Evolutionary conservation across 495 filamentous ascomycete species (phyloP), one percentile per base, ranked within the genome.

Genomic region (Talaromyces trachyspermus): DNA sequence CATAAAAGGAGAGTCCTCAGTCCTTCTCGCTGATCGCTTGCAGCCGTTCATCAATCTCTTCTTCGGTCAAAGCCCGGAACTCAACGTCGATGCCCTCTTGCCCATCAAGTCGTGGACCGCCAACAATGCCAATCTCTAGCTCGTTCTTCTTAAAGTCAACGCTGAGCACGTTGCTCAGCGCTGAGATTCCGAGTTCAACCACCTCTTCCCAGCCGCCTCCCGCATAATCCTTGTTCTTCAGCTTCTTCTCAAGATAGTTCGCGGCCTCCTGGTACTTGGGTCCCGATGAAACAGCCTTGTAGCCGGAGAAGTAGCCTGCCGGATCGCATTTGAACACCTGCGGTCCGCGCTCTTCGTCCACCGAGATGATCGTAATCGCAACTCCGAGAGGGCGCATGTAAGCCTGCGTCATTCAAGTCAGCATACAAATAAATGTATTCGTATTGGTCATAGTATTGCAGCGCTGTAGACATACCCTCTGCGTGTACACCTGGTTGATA

Each of bases 111-210:
- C 75, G 71, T 26, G 88, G 86, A 22, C 86, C 89, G 52, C 92
- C 92, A 14, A 95, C 92, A 58, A 98, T 86, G 54, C 94, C 92
- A 61, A 98, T 85, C 73, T 98, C 92, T 60, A 98, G 81, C 75
- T 98, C 92, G 61, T 85, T 84, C 75, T 96, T 96, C 83, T 98
- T 98, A 76, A 98, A 98, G 68, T 98, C 92, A 56, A 97, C 94
- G 63, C 89, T 95, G 45, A 98, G 78, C 43, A 98, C 90, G 43
- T 84, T 92, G 77, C 91, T 95, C 62, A 98, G 68, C 9, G 92
- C 86, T 12, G 88, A 83, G 69, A 98, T 97, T 32, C 85, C 92
- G 51, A 96, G 75, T 71, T 98, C 92, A 47, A 98, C 91, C 27
- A 98, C 92, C 49, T 97, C 92, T 71, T 96, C 86, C 94, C 94